Evolutionary conservation across 495 filamentous ascomycete genomes (phyloP), one percentile per base, ranked within the genome.

Genomic region (Neurospora sublineolata): DNA sequence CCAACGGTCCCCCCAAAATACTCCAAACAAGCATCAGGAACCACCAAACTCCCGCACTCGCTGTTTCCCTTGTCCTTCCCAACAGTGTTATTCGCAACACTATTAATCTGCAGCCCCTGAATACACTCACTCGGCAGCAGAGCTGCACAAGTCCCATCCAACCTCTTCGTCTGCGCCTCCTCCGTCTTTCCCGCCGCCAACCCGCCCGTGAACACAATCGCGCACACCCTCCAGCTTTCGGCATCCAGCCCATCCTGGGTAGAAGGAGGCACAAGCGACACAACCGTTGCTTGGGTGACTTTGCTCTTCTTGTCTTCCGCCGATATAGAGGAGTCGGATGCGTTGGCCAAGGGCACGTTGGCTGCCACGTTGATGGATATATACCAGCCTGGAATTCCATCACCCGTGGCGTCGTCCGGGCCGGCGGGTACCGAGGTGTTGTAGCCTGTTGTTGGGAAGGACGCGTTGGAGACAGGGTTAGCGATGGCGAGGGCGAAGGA

Each of bases 361-460:
- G 72, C 71, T 11, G 70, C 67, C 3, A 76, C 58, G 41, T 16
- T 36, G 30, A 74, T 68, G 27, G 23, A 18, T 11, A 76, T 23
- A 3, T 27, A 37, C 76, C 76, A 77, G 11, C 72, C 74, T 33
- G 30, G 0, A 18, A 76, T 6, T 4, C 14, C 23, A 42, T 58
- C 23, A 27, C 42, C 71, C 1, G 71, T 73, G 18, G 46, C 76
- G 27, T 68, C 33, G 44, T 18, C 10, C 0, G 68, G n/a, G 36
- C 70, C 72, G 11, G 72, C 72, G 7, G 73, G 72, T 37, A 73
- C 46, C 12, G 74, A 76, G 23, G 68, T 70, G 70, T 76, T 73
- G 46, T 76, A 73, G 11, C 76, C 76, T 1, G 37, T 44, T 39
- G 74, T 73, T 37, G 71, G 23, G 23, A 73, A 76, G 3, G 69